Base-by-base conservation (phyloP, 176 grass and related monocot genomes). In the Lolium perenne region DNA sequence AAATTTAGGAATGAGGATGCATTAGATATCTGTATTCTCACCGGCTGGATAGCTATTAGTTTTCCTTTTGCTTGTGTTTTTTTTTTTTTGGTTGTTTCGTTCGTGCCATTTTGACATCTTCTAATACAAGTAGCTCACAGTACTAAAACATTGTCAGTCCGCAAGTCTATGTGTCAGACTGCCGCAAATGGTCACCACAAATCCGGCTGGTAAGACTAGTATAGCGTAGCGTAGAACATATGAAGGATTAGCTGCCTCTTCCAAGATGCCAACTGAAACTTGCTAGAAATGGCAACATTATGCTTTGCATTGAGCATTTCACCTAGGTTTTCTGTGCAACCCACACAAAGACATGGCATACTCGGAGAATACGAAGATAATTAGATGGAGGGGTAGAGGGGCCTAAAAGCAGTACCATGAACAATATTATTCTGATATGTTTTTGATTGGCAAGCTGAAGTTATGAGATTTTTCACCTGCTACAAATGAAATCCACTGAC, bases 271-370 rank as follows among this genome's bases (percentile, higher is more conserved):
- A 87, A 81, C 38, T 80, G 74, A 60, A 88, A 72, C 35, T 86
- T 92, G 14, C 41, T 86, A 29, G 72, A 18, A 83, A 88, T 65
- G 57, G n/a, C 23, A 51, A 87, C 4, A 32, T 65, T 67, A 59
- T 84, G 26, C 20, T 84, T 10, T 47, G 67, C 38, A 71, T 88
- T 86, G 47, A 90, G 5, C 88, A 80, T 85, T 25, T 91, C 86
- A 20, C 85, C 94, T 68, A 86, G 75, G 74, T 93, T 92, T 70
- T 93, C 82, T 9, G 90, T 89, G 38, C 38, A 20, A 85, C 59
- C 87, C 85, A 92, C 84, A 82, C 47, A 88, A 38, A 23, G 70
- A 71, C 91, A 94, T 90, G n/a, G 82, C 89, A 85, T 85, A 88
- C 83, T 91, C 78, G 54, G 90, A 81, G 71, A 93, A 68, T 38